These are phyloP conservation scores for Lactarius sp. DNA, from an alignment of 768 basidiomycete species.

Conservation along the genomic window DNA sequence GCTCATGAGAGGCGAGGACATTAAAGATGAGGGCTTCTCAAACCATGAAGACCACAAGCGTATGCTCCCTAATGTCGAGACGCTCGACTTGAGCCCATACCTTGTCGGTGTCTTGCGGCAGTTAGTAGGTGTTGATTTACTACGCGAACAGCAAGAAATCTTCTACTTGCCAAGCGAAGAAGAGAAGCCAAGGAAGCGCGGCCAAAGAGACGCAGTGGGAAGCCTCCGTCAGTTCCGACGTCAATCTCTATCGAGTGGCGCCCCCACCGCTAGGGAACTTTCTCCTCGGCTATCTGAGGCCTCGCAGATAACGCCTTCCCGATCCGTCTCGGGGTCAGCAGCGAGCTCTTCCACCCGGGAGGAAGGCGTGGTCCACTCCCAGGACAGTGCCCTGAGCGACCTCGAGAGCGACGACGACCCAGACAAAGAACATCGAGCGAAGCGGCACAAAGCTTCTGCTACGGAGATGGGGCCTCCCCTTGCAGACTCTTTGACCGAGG, in stretches of 20 bases:
- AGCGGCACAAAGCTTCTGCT: slow-evolving; percentile 10
- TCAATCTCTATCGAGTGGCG: slow-evolving; percentile 14
- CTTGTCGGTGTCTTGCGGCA: slow-evolving; percentile 53
- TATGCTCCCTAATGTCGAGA: slow-evolving; percentile 46
- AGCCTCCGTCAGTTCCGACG: slow-evolving; percentile 18
- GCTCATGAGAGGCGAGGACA: slow-evolving; percentile 53
- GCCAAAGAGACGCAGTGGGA: slow-evolving; percentile 13
- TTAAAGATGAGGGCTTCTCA: slow-evolving; percentile 56
- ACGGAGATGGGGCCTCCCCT: slow-evolving; percentile 1
- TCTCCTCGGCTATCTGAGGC: slow-evolving; percentile 17
- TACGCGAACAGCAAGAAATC: slow-evolving; percentile 59
- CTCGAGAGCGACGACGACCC: background rate
- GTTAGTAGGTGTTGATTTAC: slow-evolving; percentile 58
- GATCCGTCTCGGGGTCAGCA: slow-evolving; percentile 12
- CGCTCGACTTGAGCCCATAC: slow-evolving; percentile 47
- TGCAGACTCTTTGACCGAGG: background rate
- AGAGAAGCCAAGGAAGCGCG: slow-evolving; percentile 29
- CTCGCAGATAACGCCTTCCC: slow-evolving; percentile 9
- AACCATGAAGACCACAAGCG: slow-evolving; percentile 44
- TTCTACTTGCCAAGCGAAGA: slow-evolving; percentile 57
- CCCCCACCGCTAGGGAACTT: slow-evolving; percentile 3
- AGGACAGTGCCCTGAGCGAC: slow-evolving; percentile 15
- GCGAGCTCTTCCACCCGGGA: background rate
- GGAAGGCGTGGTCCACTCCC: background rate
- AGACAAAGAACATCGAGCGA: background rate